Evolutionary conservation across 73 alveolate genomes (phyloP), one percentile per base, ranked within the genome.

Genomic region (Uronychia setigera): DNA sequence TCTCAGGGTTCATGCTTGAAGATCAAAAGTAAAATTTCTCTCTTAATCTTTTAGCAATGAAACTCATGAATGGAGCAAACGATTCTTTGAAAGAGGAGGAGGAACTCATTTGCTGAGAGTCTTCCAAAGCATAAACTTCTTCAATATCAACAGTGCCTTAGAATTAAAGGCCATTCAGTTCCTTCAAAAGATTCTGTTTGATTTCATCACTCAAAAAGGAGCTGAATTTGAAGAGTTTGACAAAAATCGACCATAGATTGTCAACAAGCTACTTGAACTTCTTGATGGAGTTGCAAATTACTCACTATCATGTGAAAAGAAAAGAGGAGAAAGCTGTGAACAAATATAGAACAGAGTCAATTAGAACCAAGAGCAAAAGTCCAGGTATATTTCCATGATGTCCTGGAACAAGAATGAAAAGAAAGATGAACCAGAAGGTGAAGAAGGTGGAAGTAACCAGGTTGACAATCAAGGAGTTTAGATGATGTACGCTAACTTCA

Each of bases 41-140:
- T 46, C 67, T 19, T 46, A 5, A 46, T 19, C 67, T 19, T 33
- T 32, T 0, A 26, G 57, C 9, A 9, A 77, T 14, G 76, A 77
- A 28, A 60, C 33, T 74, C 13, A 13, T 5, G 80, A 77, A 29
- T 83, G 86, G 85, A 30, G 32, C 14, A 74, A 77, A 0, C 29
- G 77, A 30, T 83, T 83, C 86, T 28, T 19, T 19, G 77, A 78
- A 26, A 32, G 30, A 59, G 86, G 80, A 83, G 91, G 83, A 77
- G 28, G 9, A 9, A 32, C 31, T 9, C 83, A 77, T 19, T 19
- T 77, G 67, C 67, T 77, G 19, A 77, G 29, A 32, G 83, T 33
- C 1, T 77, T 77, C 79, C 1, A 26, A 26, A 5, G 26, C 32
- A 9, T 67, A 25, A 28, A 76, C 59, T 30, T 76, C 59, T 26